phyloP scores from a whole-genome alignment of 2,329 filamentous ascomycete species.

The Cercospora canescens region DNA sequence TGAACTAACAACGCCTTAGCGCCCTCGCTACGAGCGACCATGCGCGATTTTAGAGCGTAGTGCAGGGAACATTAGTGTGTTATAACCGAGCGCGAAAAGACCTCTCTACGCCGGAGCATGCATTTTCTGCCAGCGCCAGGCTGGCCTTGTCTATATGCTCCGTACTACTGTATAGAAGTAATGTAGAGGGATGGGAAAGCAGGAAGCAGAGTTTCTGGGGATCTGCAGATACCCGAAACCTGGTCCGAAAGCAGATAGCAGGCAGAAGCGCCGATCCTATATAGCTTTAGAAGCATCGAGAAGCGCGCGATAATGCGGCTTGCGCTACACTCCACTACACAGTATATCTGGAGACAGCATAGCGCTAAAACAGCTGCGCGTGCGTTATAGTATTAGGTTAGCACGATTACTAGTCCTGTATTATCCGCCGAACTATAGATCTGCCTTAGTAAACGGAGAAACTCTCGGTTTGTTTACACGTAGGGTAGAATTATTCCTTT shows the following conservation, averaged over 20 bases:
- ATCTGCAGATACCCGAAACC: constrained; percentile 7
- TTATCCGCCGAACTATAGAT: too few species aligned
- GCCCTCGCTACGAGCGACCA: neutral
- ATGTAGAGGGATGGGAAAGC: neutral
- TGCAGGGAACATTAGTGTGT: neutral
- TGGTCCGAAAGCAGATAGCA: constrained; percentile 7
- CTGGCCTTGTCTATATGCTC: constrained; percentile 5
- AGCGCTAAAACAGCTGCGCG: neutral
- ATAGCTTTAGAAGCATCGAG: constrained; percentile 6
- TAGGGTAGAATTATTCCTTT: too few species aligned
- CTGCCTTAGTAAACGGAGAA: too few species aligned
- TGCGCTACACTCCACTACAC: neutral
- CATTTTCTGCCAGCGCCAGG: constrained; percentile 1
- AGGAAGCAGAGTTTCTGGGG: neutral
- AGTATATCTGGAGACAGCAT: neutral
- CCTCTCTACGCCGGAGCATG: neutral
- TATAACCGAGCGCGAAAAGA: constrained; percentile 8
- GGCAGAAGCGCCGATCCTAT: neutral
- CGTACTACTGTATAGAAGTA: neutral
- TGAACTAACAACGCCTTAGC: neutral
- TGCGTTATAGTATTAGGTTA: too few species aligned
- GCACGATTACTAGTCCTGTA: too few species aligned
- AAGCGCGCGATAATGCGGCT: neutral
- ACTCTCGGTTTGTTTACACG: too few species aligned
- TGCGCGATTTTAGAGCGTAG: neutral